Evolutionary conservation across 2,329 filamentous ascomycete genomes (phyloP), one percentile per base, ranked within the genome.

Genomic region (Colletotrichum sidae): DNA sequence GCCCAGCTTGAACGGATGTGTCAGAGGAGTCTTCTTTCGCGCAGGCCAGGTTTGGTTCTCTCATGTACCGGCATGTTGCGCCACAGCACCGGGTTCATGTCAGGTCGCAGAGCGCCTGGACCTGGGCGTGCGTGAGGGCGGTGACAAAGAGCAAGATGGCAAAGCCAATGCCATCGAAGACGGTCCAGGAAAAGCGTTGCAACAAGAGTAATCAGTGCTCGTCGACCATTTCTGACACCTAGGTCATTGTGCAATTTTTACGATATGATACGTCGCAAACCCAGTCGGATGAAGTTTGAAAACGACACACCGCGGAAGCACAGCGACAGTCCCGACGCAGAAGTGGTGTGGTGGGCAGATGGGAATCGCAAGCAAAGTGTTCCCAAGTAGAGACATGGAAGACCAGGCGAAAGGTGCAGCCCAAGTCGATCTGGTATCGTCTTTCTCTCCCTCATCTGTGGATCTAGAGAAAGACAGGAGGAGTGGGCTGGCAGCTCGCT

Each of bases 241-340:
- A 45, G 35, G 42, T 41, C 47, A 55, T 51, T 52, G 44, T 25
- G 61, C 53, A 54, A 45, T 45, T 42, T 60, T 47, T 37, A 17
- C 45, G 35, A 65, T 37, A 37, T 55, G 62, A 65, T 46, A 37
- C 52, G 61, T 65, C 51, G 61, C 49, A 55, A 56, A 55, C 25
- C 25, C 4, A 25, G 25, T 25, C 25, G 44, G 39, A 34, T 49
- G 25, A 7, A 25, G 37, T 52, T 46, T 55, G 46, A 25, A 69
- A 60, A 25, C 25, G 25, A 25, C 25, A 25, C 67, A 69, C 68
- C 63, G 67, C 65, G 68, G 69, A 64, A 42, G 60, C 65, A 56
- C 45, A 52, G 37, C 47, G 38, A 45, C 15, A 15, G 37, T 25
- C 39, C 62, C 58, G 46, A 25, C 25, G 25, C 25, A 25, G 25